Base-by-base conservation (phyloP, 805 yeast genomes). In the Ogataea populi-albae region DNA sequence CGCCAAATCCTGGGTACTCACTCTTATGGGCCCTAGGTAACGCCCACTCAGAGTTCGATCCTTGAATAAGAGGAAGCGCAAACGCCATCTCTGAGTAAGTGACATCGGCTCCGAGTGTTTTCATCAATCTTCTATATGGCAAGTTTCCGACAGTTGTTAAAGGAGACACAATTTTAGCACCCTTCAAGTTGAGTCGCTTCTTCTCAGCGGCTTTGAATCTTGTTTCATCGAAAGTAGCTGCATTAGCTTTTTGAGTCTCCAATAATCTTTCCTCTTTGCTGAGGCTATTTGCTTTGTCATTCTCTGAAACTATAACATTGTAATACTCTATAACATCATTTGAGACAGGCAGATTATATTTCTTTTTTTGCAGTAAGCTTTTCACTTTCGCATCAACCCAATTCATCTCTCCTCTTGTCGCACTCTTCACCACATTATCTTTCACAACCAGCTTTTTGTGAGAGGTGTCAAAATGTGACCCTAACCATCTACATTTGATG, bases 11-110 rank as follows among this genome's bases (percentile, higher is more conserved):
- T 5, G 91, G 95, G 36, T 72, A 69, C 57, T 93, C 98, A 2
- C 78, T 64, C 15, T 64, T 57, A 58, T 93, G 97, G 4, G 95
- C 93, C 52, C 89, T 85, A 15, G 96, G 87, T 30, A 93, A 68
- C 0, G 99, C 99, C 99, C 99, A 93, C 61, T 93, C 99, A 2
- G 95, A 77, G 57, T 87, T 87, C 12, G 82, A 74, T 19, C 97
- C 98, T 57, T 86, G 95, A 17, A 93, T 65, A 35, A 93, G 65
- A 1, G 98, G 97, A 34, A 86, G 65, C 2, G 85, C 67, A 23
- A 93, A 68, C 0, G 98, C 97, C 98, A 93, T 93, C 64, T 93
- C 99, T 25, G 89, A 75, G 57, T 86, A 93, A 0, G 98, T 93
- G 12, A 88, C 73, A 52, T 93, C 97, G 9, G 95, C 95, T 12